A percentile compares a stretch with the other conserved stretches of the same genome.
Evolutionary conservation across 73 alveolate genomes (phyloP).

Genomic region (Stentor coeruleus): DNA sequence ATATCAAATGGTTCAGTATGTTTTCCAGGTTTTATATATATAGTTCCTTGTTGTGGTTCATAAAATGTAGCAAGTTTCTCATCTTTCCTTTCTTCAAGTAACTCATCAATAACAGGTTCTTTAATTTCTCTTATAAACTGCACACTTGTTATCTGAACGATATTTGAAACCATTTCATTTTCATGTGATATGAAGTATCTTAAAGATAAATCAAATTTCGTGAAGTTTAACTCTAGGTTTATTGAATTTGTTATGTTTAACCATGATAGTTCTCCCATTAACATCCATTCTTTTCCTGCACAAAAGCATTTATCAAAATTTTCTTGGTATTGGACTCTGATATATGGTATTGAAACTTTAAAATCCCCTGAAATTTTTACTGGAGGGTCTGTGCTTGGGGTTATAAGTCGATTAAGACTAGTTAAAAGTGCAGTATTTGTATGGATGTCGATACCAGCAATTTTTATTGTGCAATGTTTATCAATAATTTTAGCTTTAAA

Average conservation of each 20-base stretch:
- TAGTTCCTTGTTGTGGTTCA: slow-evolving; percentile 3
- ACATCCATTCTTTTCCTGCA: not conserved
- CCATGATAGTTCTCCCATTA: not conserved
- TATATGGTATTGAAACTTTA: not conserved
- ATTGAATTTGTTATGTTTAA: no score
- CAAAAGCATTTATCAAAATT: not conserved
- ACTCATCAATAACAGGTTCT: not conserved
- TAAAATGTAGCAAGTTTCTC: not conserved
- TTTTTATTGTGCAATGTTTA: not conserved
- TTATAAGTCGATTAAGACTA: not conserved
- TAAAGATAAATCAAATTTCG: not conserved
- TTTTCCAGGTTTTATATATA: not conserved
- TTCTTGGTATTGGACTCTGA: not conserved
- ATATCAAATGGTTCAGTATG: slow-evolving; percentile 6
- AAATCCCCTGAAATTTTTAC: not conserved
- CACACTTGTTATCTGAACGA: not conserved
- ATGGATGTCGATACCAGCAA: not conserved
- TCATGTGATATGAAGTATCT: not conserved
- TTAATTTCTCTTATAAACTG: not conserved
- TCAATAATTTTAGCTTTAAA: not conserved
- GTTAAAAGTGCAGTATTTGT: not conserved
- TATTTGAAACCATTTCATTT: not conserved
- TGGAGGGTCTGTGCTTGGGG: not conserved
- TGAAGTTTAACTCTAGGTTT: no score
- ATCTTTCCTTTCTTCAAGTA: slow-evolving; percentile 7